These are phyloP conservation scores for Pyrenopolyporus hunteri DNA, from an alignment of 495 filamentous ascomycete genomes.

Conservation along the genomic window DNA sequence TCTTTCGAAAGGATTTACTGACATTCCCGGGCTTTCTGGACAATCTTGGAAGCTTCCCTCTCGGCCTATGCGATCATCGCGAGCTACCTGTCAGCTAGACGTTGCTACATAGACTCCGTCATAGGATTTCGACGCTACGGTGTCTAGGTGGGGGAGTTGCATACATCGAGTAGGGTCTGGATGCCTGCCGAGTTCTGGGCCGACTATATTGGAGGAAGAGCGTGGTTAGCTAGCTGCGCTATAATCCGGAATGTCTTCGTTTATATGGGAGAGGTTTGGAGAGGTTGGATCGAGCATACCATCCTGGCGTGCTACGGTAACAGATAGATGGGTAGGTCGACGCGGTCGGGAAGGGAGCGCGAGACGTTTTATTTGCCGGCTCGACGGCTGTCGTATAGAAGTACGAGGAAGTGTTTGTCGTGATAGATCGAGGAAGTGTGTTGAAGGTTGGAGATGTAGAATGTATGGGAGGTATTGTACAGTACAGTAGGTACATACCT, in stretches of 20 bases:
- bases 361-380: not conserved
- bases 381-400: constrained; percentile 1
- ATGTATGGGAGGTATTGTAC: no score
- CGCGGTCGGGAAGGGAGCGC: not conserved
- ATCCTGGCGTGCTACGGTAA: constrained; percentile 51
- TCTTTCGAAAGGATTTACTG: no score
- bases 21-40: constrained; percentile 74
- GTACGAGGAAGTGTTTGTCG: not conserved
- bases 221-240: constrained; percentile 28
- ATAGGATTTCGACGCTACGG: not conserved
- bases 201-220: constrained; percentile 62
- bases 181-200: constrained; percentile 98
- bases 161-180: constrained; percentile 97
- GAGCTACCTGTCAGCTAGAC: constrained; percentile 24
- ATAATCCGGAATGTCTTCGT: no score
- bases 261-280: not conserved
- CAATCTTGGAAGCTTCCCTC: constrained; percentile 98
- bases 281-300: constrained; percentile 19
- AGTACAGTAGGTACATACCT: no score
- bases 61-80: constrained; percentile 69
- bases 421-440: constrained; percentile 4
- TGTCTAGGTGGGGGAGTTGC: constrained; percentile 42
- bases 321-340: constrained; percentile 1
- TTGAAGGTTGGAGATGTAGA: no score
- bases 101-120: not conserved